A percentile compares a stretch with the other conserved stretches of the same genome.
Conservation (phyloP, 345 rosid genomes). For the Eucalyptus viminalis region DNA sequence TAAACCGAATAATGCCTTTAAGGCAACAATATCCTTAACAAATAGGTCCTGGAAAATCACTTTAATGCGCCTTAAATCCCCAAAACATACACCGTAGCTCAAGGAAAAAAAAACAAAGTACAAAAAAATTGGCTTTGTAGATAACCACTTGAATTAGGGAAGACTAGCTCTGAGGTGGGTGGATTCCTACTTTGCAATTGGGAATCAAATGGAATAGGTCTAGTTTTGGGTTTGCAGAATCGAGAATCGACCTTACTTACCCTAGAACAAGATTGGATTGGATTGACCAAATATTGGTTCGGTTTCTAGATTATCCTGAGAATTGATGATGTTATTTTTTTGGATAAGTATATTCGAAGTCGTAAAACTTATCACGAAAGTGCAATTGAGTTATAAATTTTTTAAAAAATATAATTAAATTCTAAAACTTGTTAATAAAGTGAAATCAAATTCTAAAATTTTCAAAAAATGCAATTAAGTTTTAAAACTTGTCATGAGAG, state of each 20-base stretch:
- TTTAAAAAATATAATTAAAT: no score
- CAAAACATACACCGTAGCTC: neutral
- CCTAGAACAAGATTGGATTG: rapidly evolving
- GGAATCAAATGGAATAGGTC: neutral
- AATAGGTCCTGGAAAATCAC: neutral
- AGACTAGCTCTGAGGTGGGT: neutral
- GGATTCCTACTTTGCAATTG: neutral
- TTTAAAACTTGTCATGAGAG: rapidly evolving
- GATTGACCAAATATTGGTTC: rapidly evolving
- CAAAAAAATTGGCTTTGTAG: neutral
- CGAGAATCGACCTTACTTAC: rapidly evolving
- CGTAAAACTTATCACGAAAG: no score
- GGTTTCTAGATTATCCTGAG: rapidly evolving
- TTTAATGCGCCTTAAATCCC: neutral
- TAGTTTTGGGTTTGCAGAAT: neutral
- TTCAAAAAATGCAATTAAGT: no score
- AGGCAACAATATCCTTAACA: neutral
- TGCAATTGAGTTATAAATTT: rapidly evolving
- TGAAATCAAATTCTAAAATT: rapidly evolving
- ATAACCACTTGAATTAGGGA: neutral
- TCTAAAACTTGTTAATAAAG: no score
- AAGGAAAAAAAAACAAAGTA: neutral
- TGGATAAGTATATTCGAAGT: no score
- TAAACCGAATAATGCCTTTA: neutral
- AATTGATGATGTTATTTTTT: neutral